Evolutionary conservation across 495 filamentous ascomycete genomes (phyloP), one percentile per base, ranked within the genome.

Genomic region (Letharia columbiana): DNA sequence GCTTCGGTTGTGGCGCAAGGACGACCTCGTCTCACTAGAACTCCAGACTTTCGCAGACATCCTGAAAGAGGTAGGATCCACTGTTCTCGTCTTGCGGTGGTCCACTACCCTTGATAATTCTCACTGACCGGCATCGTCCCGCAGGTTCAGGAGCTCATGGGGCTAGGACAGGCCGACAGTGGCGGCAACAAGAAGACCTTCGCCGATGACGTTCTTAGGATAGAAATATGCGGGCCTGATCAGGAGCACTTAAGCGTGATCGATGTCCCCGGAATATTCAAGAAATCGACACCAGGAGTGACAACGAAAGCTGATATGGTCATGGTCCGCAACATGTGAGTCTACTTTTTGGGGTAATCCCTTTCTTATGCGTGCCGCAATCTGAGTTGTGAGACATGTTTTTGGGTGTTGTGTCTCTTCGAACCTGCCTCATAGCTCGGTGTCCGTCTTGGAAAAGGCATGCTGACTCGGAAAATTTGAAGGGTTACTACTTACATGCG

Each of bases 241-340:
- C 76, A 85, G 64, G 75, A 82, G 28, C 80, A 89, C 67, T 72
- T 89, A 3, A 86, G 77, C 57, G 75, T 89, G 2, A 83, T 88
- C 52, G 84, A 89, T 68, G 78, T 88, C 4, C 86, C 86, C 1
- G 83, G 86, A 0, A 83, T 87, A 13, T 88, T 89, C 72, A 80
- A 78, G n/a, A 82, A 71, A n/a, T 73, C 78, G 0, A 82, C 76
- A 11, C 63, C 77, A 23, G 81, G 81, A 3, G n/a, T 76, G 2
- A 84, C 79, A 0, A 81, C 66, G 70, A 84, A 84, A 60, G 68
- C 71, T 0, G 79, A 86, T 52, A 84, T 83, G 28, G 62, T 58
- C 0, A 68, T 84, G 15, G 82, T 87, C 0, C 73, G 70, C 52
- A 75, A 79, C 8, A 82, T 89, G 52, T 52, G 23, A 52, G 47